phyloP scores from a whole-genome alignment of 2,329 filamentous ascomycete genomes.

The Aureobasidium subglaciale region DNA sequence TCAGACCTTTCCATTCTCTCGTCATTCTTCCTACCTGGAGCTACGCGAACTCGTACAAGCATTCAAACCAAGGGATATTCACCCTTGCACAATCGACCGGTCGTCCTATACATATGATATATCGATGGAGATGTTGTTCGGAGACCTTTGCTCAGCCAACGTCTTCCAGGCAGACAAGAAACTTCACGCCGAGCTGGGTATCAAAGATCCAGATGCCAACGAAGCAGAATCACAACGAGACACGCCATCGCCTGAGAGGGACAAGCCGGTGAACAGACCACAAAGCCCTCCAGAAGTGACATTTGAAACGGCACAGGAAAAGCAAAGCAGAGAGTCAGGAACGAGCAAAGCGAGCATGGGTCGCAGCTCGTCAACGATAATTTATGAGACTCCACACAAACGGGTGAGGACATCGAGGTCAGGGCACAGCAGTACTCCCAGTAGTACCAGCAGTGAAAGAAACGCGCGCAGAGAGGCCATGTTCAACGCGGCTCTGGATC shows the following conservation, averaged over 20 bases:
- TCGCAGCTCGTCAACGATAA: not conserved
- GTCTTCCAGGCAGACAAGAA: slow-evolving; percentile 41
- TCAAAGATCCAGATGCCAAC: not conserved
- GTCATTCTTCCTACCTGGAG: slow-evolving; percentile 81
- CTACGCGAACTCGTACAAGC: slow-evolving; percentile 61
- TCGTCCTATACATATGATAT: slow-evolving; percentile 55
- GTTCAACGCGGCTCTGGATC: slow-evolving; percentile 23
- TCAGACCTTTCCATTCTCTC: slow-evolving; percentile 69
- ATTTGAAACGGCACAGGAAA: not conserved
- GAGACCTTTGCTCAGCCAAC: slow-evolving; percentile 54
- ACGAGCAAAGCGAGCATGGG: not conserved
- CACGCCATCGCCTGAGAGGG: not conserved
- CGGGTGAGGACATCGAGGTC: not conserved
- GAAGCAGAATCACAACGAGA: not conserved
- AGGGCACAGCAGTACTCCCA: slow-evolving; percentile 10
- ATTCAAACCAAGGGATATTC: slow-evolving; percentile 69
- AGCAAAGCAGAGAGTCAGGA: not conserved
- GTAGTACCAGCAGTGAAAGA: slow-evolving; percentile 17
- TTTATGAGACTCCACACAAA: not conserved
- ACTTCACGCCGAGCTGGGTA: not conserved
- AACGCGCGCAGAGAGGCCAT: slow-evolving; percentile 17
- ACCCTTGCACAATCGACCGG: slow-evolving; percentile 67
- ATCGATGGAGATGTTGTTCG: slow-evolving; percentile 65
- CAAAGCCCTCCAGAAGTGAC: not conserved
- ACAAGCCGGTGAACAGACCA: not conserved